Conservation (phyloP, 2,329 filamentous ascomycete species). For the Fusarium chlamydosporum region DNA sequence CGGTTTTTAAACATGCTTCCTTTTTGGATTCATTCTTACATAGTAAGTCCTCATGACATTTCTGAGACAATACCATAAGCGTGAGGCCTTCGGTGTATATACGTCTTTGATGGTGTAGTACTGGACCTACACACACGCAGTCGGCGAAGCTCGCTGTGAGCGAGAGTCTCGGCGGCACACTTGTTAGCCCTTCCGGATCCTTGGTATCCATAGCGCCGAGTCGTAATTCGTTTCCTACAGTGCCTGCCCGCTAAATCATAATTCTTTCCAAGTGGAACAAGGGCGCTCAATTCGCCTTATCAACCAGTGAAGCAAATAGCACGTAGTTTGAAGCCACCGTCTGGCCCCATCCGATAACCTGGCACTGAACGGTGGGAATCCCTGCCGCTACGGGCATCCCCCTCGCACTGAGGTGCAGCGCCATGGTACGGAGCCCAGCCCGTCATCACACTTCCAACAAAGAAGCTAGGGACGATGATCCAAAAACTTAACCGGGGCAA, state of each 20-base stretch:
- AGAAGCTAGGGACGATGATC: conserved; percentile 45
- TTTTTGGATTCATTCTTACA: conserved; percentile 6
- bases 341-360: conserved; percentile 49
- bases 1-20: conserved; percentile 20
- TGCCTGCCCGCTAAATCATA: conserved; percentile 19
- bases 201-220: conserved; percentile 24
- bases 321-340: conserved; percentile 48
- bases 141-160: conserved; percentile 4
- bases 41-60: conserved; percentile 20
- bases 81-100: not conserved
- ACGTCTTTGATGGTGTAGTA: conserved; percentile 15
- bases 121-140: conserved; percentile 6
- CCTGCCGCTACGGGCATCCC: conserved; percentile 40
- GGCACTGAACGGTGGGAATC: conserved; percentile 45
- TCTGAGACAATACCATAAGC: conserved; percentile 29
- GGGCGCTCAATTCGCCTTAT: conserved; percentile 38
- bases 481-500: conserved; percentile 46
- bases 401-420: conserved; percentile 38
- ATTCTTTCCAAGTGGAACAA: conserved; percentile 33
- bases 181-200: conserved; percentile 35
- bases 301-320: conserved; percentile 44
- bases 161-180: conserved; percentile 14
- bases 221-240: conserved; percentile 30
- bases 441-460: conserved; percentile 45
- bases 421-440: conserved; percentile 41